These are phyloP conservation scores for Podospora didyma DNA, from an alignment of 495 filamentous ascomycete genomes.

Conservation along the genomic window DNA sequence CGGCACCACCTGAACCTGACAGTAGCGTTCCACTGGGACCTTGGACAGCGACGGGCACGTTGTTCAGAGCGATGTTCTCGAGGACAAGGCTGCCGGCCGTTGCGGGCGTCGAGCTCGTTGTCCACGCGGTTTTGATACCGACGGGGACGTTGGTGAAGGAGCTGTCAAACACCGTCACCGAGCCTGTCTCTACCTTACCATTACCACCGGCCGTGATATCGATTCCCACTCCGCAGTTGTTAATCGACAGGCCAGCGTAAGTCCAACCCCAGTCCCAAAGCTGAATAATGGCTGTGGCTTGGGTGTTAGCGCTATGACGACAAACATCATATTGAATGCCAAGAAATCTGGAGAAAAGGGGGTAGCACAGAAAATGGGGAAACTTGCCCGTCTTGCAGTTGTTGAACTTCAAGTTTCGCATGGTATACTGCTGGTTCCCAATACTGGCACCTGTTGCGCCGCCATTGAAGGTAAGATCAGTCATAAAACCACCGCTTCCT, in stretches of 20 bases:
- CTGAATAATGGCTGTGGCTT: conserved; percentile 46
- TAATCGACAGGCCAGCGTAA: conserved; percentile 55
- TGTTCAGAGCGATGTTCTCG: conserved; percentile 66
- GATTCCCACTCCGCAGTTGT: conserved; percentile 59
- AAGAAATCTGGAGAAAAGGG: conserved; percentile 39
- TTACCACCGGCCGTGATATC: conserved; percentile 52
- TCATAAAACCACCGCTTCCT: conserved; percentile 65
- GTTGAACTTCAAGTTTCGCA: conserved; percentile 66
- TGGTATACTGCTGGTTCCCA: conserved; percentile 74
- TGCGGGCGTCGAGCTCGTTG: conserved; percentile 40
- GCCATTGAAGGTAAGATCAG: conserved; percentile 63
- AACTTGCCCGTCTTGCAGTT: conserved; percentile 47
- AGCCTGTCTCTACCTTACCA: conserved; percentile 49
- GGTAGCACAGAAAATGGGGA: conserved; percentile 20
- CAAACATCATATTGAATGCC: background rate
- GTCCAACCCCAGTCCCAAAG: conserved; percentile 55
- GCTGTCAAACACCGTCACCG: conserved; percentile 65
- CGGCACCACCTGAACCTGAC: conserved; percentile 50
- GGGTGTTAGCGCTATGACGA: conserved; percentile 31
- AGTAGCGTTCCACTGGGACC: conserved; percentile 50
- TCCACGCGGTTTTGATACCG: conserved; percentile 65
- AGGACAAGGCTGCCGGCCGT: conserved; percentile 51
- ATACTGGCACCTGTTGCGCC: conserved; percentile 54
- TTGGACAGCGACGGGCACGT: conserved; percentile 58
- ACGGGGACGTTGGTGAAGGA: conserved; percentile 64